Evolutionary conservation across 1,284 basidiomycete genomes (phyloP), one percentile per base, ranked within the genome.

Genomic region (Ceratorhiza oryzae-sativae): DNA sequence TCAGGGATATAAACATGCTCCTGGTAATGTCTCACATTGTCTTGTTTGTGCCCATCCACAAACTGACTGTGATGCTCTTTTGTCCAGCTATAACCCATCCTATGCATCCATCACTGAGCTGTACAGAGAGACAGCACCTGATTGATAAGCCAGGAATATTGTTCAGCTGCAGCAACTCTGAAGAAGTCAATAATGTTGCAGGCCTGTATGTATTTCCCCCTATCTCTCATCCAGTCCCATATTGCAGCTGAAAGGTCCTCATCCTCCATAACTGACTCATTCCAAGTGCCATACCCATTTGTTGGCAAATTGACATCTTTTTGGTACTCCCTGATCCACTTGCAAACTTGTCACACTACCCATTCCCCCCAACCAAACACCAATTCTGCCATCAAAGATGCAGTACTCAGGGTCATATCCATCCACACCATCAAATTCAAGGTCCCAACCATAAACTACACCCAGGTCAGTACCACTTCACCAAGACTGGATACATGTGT

Each of bases 391-490:
- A 55, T 15, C n/a, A 13, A 15, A 6, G 48, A 67, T 42, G 34
- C 36, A 74, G 3, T 73, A 32, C 0, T 71, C 39, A 51, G 83
- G 82, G 0, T 70, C 9, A 62, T 84, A 39, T 39, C 36, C 36
- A 13, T 39, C 36, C 36, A 6, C 12, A 36, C 56, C 6, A 59
- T 59, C 32, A 59, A 39, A 36, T 59, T 59, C 32, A 59, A 36
- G 8, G 56, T 59, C 20, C 56, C 56, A 34, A 36, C 56, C 56
- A 59, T 59, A 23, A 59, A 59, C 34, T 18, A 39, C 36, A 59
- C 30, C 32, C 32, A 18, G 5, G 23, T 36, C 3, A 59, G 56
- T 39, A 59, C 34, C 2, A 59, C 56, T 34, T 59, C 18, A 18
- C 56, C 30, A 18, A 59, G 56, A 36, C 27, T 59, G 39, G 30